phyloP scores from a whole-genome alignment of 176 grass and related monocot genomes.

The Triticum monococcum region DNA sequence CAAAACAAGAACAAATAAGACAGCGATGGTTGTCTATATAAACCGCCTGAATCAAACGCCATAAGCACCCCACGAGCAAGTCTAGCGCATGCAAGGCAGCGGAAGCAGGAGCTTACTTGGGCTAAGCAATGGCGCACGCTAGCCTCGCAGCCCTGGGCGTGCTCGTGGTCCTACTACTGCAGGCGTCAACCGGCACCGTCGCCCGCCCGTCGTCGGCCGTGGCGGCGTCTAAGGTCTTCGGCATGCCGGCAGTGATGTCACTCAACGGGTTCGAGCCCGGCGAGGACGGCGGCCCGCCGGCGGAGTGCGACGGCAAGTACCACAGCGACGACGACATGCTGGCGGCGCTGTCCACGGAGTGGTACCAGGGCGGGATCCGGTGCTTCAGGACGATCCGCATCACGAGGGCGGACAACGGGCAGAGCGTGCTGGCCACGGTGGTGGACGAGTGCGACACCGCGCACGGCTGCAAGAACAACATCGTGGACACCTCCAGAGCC shows the following conservation, averaged over 20 bases:
- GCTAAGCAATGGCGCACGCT: neutral
- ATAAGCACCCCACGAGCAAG: neutral
- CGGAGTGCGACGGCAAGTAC: constrained; percentile 22
- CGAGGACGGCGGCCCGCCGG: neutral
- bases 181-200: neutral
- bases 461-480: constrained; percentile 31
- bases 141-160: neutral
- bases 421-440: constrained; percentile 11
- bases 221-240: neutral
- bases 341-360: constrained; percentile 36
- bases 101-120: neutral
- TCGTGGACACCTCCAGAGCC: constrained; percentile 44
- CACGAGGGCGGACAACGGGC: neutral
- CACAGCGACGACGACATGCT: constrained; percentile 27
- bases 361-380: constrained; percentile 9
- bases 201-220: constrained; percentile 20
- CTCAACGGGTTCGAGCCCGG: constrained; percentile 13
- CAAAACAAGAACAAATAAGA: neutral
- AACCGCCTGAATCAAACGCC: neutral
- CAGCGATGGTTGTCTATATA: neutral
- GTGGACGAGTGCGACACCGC: constrained; percentile 46
- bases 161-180: constrained; percentile 2
- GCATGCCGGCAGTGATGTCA: constrained; percentile 8
- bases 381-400: constrained; percentile 30
- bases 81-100: neutral